Conservation (phyloP, 202 grass and related monocot genomes). For the Bolboschoenoplectus hybrid region DNA sequence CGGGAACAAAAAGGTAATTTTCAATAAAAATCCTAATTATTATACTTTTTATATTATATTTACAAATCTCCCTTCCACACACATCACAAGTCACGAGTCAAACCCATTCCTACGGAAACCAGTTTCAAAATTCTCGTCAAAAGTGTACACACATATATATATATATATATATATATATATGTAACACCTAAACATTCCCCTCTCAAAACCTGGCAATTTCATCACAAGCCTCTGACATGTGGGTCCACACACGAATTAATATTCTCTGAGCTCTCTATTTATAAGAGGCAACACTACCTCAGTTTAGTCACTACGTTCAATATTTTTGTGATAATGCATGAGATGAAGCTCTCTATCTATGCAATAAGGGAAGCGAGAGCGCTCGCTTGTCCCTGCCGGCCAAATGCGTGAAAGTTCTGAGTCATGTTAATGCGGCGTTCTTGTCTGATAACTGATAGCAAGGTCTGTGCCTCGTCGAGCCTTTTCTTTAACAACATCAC, state of each 20-base stretch:
- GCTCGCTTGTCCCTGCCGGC: background rate
- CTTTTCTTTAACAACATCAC: constrained; percentile 30
- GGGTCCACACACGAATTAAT: background rate
- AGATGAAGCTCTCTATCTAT: background rate
- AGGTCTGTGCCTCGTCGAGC: constrained; percentile 19
- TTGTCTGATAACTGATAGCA: background rate
- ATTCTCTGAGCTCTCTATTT: background rate
- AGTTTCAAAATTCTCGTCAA: background rate
- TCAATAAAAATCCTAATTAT: background rate
- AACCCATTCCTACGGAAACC: background rate
- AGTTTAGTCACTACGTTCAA: background rate
- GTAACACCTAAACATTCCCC: background rate
- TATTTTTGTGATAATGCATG: no score
- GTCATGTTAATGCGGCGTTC: background rate
- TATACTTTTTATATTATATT: constrained; percentile 22
- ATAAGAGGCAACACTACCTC: background rate
- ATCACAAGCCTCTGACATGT: background rate
- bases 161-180: no score
- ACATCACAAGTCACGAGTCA: background rate
- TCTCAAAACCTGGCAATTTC: background rate
- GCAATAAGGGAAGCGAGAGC: constrained; percentile 19
- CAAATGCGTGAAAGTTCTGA: background rate
- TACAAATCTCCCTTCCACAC: constrained; percentile 11
- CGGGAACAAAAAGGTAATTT: background rate
- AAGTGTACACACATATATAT: no score